Conservation (phyloP, 1,139 yeast genomes). For the Wickerhamiella pararugosa region DNA sequence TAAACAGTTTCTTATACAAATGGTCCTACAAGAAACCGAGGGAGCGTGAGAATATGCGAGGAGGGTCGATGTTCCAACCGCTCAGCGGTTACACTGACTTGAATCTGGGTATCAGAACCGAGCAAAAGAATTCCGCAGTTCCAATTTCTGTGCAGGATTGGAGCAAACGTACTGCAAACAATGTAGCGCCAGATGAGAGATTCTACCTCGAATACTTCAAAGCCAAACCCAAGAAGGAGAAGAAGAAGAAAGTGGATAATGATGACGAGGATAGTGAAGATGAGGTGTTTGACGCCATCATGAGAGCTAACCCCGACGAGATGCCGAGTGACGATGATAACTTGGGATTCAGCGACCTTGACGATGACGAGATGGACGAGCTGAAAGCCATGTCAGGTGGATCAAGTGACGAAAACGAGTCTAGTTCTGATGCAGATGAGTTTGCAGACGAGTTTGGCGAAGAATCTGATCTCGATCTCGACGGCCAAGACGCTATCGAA, state of each 20-base stretch:
- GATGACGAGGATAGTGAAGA: constrained; percentile 20
- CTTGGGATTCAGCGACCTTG: constrained; percentile 42
- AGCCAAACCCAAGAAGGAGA: constrained; percentile 35
- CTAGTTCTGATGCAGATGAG: constrained; percentile 16
- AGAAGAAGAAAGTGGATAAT: constrained; percentile 17
- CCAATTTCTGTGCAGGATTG: constrained; percentile 35
- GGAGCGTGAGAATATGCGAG: constrained; percentile 54
- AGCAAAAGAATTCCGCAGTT: constrained; percentile 11
- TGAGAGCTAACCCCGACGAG: constrained; percentile 22
- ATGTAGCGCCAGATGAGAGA: constrained; percentile 73
- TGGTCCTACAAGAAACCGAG: constrained; percentile 91
- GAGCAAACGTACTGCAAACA: constrained; percentile 48
- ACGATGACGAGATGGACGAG: constrained; percentile 19
- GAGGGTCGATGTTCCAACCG: constrained; percentile 95
- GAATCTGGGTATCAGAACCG: constrained; percentile 57
- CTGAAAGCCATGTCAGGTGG: constrained; percentile 10
- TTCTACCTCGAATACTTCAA: constrained; percentile 84
- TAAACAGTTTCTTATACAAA: constrained; percentile 84
- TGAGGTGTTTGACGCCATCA: constrained; percentile 24
- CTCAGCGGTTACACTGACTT: constrained; percentile 73
- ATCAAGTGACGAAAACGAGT: constrained; percentile 1
- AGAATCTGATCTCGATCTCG: constrained; percentile 72
- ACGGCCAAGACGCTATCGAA: constrained; percentile 32
- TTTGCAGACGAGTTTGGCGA: constrained; percentile 37
- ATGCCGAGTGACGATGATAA: constrained; percentile 24